These are phyloP conservation scores for Pleurotus giganteus DNA, from an alignment of 768 basidiomycete species.

Conservation along the genomic window DNA sequence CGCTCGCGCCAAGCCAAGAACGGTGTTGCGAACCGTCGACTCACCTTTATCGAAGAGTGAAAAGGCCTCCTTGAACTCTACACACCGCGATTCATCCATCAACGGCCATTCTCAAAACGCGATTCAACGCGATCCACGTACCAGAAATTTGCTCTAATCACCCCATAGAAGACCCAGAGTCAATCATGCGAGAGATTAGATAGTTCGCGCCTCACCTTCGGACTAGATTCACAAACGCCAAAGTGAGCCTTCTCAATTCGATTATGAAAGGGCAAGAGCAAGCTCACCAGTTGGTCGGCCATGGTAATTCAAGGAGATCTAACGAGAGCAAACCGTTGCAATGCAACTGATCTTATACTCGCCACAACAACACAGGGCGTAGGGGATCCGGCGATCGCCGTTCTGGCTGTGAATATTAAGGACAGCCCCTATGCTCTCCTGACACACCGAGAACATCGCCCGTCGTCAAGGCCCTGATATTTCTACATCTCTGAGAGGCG, in stretches of 20 bases:
- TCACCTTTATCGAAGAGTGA: conserved; percentile 94
- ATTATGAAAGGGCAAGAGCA: conserved; percentile 9
- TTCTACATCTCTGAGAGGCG: too few species aligned
- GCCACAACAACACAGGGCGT: background rate
- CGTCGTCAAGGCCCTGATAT: too few species aligned
- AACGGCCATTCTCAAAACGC: background rate
- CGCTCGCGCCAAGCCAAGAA: background rate
- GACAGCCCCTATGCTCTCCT: conserved; percentile 1
- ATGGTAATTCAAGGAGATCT: conserved; percentile 25
- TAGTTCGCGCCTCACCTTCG: conserved; percentile 60
- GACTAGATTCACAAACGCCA: conserved; percentile 34
- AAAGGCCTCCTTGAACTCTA: conserved; percentile 99
- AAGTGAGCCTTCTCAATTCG: conserved; percentile 12
- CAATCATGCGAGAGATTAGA: conserved; percentile 10
- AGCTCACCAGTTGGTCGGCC: conserved; percentile 58
- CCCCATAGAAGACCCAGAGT: background rate
- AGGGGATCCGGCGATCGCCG: conserved; percentile 10
- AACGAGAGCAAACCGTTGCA: background rate
- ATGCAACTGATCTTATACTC: conserved; percentile 8
- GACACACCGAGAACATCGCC: background rate
- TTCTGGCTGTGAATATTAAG: background rate
- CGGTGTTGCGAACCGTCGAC: conserved; percentile 22
- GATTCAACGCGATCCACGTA: conserved; percentile 30
- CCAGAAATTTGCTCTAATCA: conserved; percentile 88
- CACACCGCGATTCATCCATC: background rate